These are phyloP conservation scores for Globomyces pollinis-pini DNA, from an alignment of 192 early-diverging fungal species.

Conservation along the genomic window DNA sequence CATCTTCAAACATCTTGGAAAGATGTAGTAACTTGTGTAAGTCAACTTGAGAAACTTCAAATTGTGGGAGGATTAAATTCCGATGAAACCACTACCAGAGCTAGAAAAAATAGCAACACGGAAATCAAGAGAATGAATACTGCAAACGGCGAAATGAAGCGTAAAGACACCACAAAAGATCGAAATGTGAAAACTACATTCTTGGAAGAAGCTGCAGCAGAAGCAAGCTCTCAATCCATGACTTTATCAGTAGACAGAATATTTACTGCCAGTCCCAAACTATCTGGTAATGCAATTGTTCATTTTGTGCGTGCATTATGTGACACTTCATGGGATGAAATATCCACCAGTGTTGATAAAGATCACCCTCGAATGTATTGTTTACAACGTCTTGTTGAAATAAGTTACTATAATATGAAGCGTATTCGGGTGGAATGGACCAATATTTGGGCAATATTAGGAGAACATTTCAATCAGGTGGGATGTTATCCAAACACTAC, in stretches of 20 bases:
- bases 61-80: constrained; percentile 37
- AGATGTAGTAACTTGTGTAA: constrained; percentile 78
- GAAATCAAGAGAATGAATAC: background rate
- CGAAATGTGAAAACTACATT: constrained; percentile 7
- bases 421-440: constrained; percentile 96
- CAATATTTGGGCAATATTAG: constrained; percentile 72
- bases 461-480: constrained; percentile 77
- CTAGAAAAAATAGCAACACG: background rate
- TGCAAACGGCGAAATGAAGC: background rate
- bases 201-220: constrained; percentile 44
- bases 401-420: constrained; percentile 96
- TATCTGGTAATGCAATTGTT: constrained; percentile 77
- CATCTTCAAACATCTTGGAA: constrained; percentile 60
- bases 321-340: constrained; percentile 84
- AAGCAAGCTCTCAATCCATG: constrained; percentile 56
- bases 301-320: constrained; percentile 86
- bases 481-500: constrained; percentile 80
- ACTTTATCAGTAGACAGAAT: constrained; percentile 76
- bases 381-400: constrained; percentile 90
- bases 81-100: background rate
- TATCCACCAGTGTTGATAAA: constrained; percentile 36
- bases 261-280: constrained; percentile 69
- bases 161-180: background rate
- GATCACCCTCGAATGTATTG: constrained; percentile 58
- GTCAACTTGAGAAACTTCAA: constrained; percentile 83